phyloP scores from a whole-genome alignment of 371 early-diverging fungal species.

The Mucor plumbeus region DNA sequence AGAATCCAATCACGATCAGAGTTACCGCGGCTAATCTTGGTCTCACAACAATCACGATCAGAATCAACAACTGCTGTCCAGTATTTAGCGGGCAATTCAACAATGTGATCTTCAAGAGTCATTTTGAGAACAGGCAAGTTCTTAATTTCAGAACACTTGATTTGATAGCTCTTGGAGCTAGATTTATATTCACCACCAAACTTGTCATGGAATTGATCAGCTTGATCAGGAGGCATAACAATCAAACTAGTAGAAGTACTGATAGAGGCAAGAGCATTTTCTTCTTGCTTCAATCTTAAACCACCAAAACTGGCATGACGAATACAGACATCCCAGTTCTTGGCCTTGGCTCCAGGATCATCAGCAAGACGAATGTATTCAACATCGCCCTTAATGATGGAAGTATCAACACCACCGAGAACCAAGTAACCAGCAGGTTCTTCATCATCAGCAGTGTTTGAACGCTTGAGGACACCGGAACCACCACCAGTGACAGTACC shows the following conservation, averaged over 20 bases:
- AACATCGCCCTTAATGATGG: slow-evolving; percentile 41
- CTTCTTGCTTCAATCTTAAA: slow-evolving; percentile 37
- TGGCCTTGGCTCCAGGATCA: slow-evolving; percentile 27
- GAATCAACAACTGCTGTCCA: slow-evolving; percentile 44
- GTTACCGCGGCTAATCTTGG: slow-evolving; percentile 44
- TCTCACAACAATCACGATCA: slow-evolving; percentile 43
- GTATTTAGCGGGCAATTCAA: slow-evolving; percentile 46
- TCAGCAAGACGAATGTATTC: slow-evolving; percentile 41
- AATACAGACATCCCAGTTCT: slow-evolving; percentile 52
- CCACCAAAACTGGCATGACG: slow-evolving; percentile 43
- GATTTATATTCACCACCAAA: slow-evolving; percentile 40
- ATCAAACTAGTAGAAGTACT: slow-evolving; percentile 43
- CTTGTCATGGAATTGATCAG: slow-evolving; percentile 45
- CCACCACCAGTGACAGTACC: slow-evolving; percentile 36
- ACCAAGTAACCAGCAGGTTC: slow-evolving; percentile 47
- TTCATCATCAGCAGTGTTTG: slow-evolving; percentile 18
- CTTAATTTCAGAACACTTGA: slow-evolving; percentile 45
- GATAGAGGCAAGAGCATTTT: slow-evolving; percentile 45
- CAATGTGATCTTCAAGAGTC: slow-evolving; percentile 42
- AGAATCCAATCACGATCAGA: slow-evolving; percentile 50
- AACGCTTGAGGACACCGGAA: slow-evolving; percentile 37
- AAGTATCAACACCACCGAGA: slow-evolving; percentile 46
- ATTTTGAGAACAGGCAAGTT: slow-evolving; percentile 44
- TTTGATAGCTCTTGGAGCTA: slow-evolving; percentile 33
- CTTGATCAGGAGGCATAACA: slow-evolving; percentile 48